Percentiles rank a stretch among this genome's conserved stretches.
These are phyloP conservation scores for Angomonas deanei DNA, from an alignment of 208 protist genomes.

Conservation along the genomic window DNA sequence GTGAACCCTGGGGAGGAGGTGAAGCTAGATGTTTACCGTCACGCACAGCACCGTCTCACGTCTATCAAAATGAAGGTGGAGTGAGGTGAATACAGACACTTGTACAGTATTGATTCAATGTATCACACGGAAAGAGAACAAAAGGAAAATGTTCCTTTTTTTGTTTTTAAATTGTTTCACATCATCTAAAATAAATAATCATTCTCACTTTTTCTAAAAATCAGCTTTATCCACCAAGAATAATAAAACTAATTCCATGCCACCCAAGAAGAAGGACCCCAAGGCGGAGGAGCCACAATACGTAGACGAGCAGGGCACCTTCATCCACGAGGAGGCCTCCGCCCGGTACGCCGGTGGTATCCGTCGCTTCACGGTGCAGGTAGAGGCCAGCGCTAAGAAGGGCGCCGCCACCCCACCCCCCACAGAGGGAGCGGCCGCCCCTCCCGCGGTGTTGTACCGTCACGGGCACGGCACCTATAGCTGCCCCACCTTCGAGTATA, in stretches of 20 bases:
- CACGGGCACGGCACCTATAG: slow-evolving; percentile 70
- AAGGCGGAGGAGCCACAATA: slow-evolving; percentile 74
- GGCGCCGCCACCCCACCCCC: not conserved
- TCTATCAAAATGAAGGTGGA: slow-evolving; percentile 11
- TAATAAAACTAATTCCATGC: slow-evolving; percentile 27
- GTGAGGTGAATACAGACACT: not conserved
- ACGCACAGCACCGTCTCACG: slow-evolving; percentile 19
- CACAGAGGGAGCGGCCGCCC: not conserved
- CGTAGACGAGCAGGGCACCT: slow-evolving; percentile 65
- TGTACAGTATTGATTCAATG: not conserved
- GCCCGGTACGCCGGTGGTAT: slow-evolving; percentile 62
- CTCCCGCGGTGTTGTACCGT: slow-evolving; percentile 24
- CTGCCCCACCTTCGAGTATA: slow-evolving; percentile 68
- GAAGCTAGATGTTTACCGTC: slow-evolving; percentile 39
- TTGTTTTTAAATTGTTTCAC: too few species aligned
- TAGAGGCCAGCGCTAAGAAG: not conserved
- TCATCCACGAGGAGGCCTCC: slow-evolving; percentile 55
- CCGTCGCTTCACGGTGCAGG: slow-evolving; percentile 25
- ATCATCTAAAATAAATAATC: too few species aligned
- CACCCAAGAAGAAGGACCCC: slow-evolving; percentile 64
- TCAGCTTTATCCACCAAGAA: too few species aligned
- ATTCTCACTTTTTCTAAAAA: too few species aligned
- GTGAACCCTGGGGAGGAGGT: slow-evolving; percentile 12
- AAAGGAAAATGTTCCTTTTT: not conserved
- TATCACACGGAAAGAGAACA: not conserved